Evolutionary conservation across 257 asterid genomes (phyloP).

Genomic region (Penstemon davidsonii): DNA sequence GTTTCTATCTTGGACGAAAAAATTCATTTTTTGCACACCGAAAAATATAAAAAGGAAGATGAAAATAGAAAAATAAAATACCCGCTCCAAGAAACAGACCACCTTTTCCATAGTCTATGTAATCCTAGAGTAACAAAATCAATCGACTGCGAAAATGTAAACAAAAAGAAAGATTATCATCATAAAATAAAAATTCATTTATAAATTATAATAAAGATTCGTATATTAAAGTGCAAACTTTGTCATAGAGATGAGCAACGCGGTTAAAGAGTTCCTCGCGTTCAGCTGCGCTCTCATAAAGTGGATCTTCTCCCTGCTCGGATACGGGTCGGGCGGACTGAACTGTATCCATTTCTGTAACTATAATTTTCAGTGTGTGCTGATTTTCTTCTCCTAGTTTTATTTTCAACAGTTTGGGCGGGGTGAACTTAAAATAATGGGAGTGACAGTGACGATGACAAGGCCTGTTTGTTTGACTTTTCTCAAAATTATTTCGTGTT

Average conservation of each 20-base stretch:
- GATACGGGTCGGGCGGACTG: conserved; percentile 6
- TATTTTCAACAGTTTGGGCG: no score
- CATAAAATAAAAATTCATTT: background rate
- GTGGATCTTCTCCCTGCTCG: background rate
- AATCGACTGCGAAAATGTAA: conserved; percentile 39
- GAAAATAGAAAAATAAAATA: conserved; percentile 11
- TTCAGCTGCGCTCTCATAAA: conserved; percentile 31
- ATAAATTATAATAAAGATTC: no score
- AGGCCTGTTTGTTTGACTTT: no score
- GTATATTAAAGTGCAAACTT: conserved; percentile 7
- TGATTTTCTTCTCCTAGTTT: background rate
- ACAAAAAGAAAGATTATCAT: background rate
- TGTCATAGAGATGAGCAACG: conserved; percentile 63
- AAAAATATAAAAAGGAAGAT: conserved; percentile 6
- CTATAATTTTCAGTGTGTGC: background rate
- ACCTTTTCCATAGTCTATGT: conserved; percentile 58
- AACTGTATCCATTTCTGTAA: background rate
- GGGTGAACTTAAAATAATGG: no score
- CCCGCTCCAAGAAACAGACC: conserved; percentile 66
- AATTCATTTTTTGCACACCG: background rate
- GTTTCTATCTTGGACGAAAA: no score
- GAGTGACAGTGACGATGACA: no score
- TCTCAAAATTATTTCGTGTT: no score
- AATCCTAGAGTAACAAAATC: conserved; percentile 48
- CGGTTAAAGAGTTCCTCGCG: conserved; percentile 55